A percentile compares a stretch with the other conserved stretches of the same genome.
phyloP scores from a whole-genome alignment of 257 asterid genomes.

The Fraxinus pennsylvanica region DNA sequence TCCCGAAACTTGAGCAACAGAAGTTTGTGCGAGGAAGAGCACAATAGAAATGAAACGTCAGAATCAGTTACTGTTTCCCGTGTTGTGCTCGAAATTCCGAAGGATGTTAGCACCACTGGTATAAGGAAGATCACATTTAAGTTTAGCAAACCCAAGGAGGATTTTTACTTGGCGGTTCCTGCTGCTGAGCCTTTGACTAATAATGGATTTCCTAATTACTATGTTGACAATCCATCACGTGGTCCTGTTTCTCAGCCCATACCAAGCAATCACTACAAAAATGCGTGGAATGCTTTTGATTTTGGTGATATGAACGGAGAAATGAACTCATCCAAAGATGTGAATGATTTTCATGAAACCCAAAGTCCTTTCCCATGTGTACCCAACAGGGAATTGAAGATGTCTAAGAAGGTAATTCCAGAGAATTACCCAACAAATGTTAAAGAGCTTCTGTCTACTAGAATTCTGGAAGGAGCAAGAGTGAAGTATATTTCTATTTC shows the following conservation, averaged over 20 bases:
- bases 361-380: slow-evolving; percentile 41
- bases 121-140: slow-evolving; percentile 87
- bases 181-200: slow-evolving; percentile 41
- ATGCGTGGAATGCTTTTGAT: slow-evolving; percentile 39
- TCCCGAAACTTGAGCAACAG: slow-evolving; percentile 52
- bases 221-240: slow-evolving; percentile 39
- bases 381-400: slow-evolving; percentile 60
- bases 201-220: slow-evolving; percentile 38
- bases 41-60: slow-evolving; percentile 36
- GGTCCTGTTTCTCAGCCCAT: slow-evolving; percentile 37
- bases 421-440: slow-evolving; percentile 76
- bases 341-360: slow-evolving; percentile 39
- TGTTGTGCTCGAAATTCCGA: slow-evolving; percentile 92
- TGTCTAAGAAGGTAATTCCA: slow-evolving; percentile 75
- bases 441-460: slow-evolving; percentile 76
- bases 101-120: slow-evolving; percentile 88
- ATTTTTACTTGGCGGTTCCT: slow-evolving; percentile 29
- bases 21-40: slow-evolving; percentile 58
- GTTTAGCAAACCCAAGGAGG: slow-evolving; percentile 82
- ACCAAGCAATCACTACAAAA: slow-evolving; percentile 30
- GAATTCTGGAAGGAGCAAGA: slow-evolving; percentile 87
- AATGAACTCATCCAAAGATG: slow-evolving; percentile 34
- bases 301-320: slow-evolving; percentile 31
- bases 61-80: slow-evolving; percentile 54
- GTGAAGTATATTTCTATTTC: slow-evolving; percentile 72